Evolutionary conservation across 371 early-diverging fungal species (phyloP), one percentile per base, ranked within the genome.

Genomic region (Dichotomocladium elegans): DNA sequence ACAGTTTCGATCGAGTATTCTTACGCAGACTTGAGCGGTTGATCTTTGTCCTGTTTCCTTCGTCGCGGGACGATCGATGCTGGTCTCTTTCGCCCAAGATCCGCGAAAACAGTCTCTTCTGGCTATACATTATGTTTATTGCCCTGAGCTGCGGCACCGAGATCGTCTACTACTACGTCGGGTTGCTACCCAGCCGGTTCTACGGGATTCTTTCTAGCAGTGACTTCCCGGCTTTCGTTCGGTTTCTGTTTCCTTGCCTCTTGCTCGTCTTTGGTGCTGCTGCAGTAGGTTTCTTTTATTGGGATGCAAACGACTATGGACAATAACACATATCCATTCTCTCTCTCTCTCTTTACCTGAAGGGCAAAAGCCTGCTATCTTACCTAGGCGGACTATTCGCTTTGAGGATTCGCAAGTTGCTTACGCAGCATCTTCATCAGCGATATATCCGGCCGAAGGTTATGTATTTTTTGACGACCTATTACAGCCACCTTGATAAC

Each of bases 141-240:
- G 11, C 53, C 2, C 42, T 77, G 30, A 67, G 72, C 40, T 54
- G 75, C 47, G 48, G 71, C 11, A 76, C 73, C 33, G 89, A 91
- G 51, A 63, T 78, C 0, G 43, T 85, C 17, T 84, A 82, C 4
- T 93, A 90, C 50, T 88, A 64, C 62, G 82, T 83, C 3, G 93
- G 94, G 8, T 64, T 78, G 17, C 67, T 87, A 41, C 82, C 89
- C 4, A 83, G 89, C 26, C 66, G 76, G 49, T 94, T 88, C 65
- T 94, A 88, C 70, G 57, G 65, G 6, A 79, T 87, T 15, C 65
- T 94, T 27, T 77, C 78, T 5, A 74, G 82, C 50, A 73, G 74
- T 58, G 87, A 92, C 54, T 33, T 48, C 4, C 41, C 61, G 8
- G 84, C 75, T 11, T 94, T 92, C 62, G 47, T 51, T 26, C 56